Conservation (phyloP, 1,284 basidiomycete species). For the Malassezia obtusa region DNA sequence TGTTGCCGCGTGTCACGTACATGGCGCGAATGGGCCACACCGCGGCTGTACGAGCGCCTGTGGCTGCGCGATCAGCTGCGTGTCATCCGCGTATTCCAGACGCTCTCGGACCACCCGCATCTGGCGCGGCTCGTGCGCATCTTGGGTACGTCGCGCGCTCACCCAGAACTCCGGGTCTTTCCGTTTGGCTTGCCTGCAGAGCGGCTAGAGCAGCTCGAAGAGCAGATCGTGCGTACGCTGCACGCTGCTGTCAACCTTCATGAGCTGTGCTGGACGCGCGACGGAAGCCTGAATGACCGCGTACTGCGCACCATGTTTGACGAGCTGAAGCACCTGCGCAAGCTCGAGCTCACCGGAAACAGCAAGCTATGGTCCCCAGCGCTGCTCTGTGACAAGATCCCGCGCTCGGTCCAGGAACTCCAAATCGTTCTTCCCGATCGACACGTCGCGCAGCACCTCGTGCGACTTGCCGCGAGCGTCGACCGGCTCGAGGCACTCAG, state of each 20-base stretch:
- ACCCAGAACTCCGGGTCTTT: slow-evolving; percentile 31
- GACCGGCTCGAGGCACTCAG: slow-evolving; percentile 15
- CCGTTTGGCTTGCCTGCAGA: slow-evolving; percentile 41
- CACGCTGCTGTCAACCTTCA: slow-evolving; percentile 21
- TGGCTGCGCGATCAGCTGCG: slow-evolving; percentile 38
- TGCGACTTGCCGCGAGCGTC: neutral
- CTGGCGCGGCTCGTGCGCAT: slow-evolving; percentile 27
- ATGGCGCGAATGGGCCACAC: slow-evolving; percentile 24
- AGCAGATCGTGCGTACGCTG: slow-evolving; percentile 24
- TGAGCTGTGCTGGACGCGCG: slow-evolving; percentile 39
- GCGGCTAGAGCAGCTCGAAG: slow-evolving; percentile 33
- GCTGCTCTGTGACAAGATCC: slow-evolving; percentile 21
- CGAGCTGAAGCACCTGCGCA: slow-evolving; percentile 16
- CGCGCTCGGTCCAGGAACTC: slow-evolving; percentile 11
- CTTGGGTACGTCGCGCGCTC: slow-evolving; percentile 14
- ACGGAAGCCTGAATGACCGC: slow-evolving; percentile 39
- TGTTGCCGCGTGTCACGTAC: slow-evolving; percentile 24
- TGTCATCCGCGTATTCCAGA: slow-evolving; percentile 30
- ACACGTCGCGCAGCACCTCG: neutral
- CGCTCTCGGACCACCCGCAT: slow-evolving; percentile 20
- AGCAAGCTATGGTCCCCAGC: slow-evolving; percentile 26
- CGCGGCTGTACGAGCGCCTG: slow-evolving; percentile 36
- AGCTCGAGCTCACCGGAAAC: slow-evolving; percentile 37
- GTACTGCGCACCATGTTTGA: slow-evolving; percentile 23
- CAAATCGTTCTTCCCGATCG: slow-evolving; percentile 20